A percentile compares a stretch with the other conserved stretches of the same genome.
These are phyloP conservation scores for Starmerella stigmatis DNA, from an alignment of 805 yeast genomes.

Conservation along the genomic window DNA sequence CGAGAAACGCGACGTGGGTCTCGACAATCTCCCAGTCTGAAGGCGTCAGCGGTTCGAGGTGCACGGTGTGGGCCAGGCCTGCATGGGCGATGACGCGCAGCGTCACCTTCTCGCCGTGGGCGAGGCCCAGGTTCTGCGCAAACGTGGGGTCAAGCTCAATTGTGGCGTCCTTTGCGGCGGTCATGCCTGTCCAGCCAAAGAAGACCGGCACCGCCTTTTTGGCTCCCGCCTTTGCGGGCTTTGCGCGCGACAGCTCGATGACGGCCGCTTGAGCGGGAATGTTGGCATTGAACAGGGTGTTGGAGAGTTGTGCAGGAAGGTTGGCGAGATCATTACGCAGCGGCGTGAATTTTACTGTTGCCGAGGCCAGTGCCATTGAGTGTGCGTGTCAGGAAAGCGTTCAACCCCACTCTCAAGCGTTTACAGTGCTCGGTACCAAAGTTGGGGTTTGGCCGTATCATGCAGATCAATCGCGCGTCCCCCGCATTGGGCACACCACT, in stretches of 20 bases:
- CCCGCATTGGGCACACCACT: too few relatives aligned
- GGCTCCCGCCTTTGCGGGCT: slow-evolving; percentile 27
- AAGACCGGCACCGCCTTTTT: slow-evolving; percentile 28
- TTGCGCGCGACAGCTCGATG: slow-evolving; percentile 35
- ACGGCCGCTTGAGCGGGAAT: slow-evolving; percentile 49
- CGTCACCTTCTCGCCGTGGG: slow-evolving; percentile 36
- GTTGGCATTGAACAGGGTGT: slow-evolving; percentile 41
- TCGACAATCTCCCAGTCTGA: slow-evolving; percentile 91
- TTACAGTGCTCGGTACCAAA: slow-evolving; percentile 5
- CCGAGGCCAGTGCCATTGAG: slow-evolving; percentile 27
- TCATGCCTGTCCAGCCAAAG: slow-evolving; percentile 62
- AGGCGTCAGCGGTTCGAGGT: slow-evolving; percentile 63
- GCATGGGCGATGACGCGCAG: slow-evolving; percentile 41
- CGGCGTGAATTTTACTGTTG: slow-evolving; percentile 31
- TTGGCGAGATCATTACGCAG: slow-evolving; percentile 43
- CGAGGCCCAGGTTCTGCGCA: slow-evolving; percentile 43
- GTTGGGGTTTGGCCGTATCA: not conserved
- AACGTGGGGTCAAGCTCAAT: slow-evolving; percentile 61
- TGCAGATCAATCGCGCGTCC: not conserved
- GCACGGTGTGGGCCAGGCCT: slow-evolving; percentile 50
- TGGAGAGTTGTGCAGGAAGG: slow-evolving; percentile 42
- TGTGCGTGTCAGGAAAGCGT: not conserved
- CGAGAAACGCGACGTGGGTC: slow-evolving; percentile 65
- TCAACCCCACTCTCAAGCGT: not conserved
- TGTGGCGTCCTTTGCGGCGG: slow-evolving; percentile 27